A percentile compares a stretch with the other conserved stretches of the same genome.
Evolutionary conservation across 2,329 filamentous ascomycete species (phyloP).

Genomic region (Xylaria sp.): DNA sequence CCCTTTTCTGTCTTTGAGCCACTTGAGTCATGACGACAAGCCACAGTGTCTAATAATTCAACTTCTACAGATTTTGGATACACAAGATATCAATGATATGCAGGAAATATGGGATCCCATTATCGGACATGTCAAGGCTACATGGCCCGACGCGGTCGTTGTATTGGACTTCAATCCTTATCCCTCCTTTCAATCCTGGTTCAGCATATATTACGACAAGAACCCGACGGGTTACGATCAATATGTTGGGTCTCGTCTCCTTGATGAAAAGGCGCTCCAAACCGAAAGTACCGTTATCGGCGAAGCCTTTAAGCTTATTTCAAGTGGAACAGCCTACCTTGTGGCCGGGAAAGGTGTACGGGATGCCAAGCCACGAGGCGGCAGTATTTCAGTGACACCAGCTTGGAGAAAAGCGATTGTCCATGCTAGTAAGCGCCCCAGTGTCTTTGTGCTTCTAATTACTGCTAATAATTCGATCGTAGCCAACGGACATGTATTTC

Average conservation of each 20-base stretch:
- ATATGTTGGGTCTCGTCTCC: slow-evolving; percentile 56
- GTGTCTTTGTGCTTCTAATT: background rate
- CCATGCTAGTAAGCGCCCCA: slow-evolving; percentile 52
- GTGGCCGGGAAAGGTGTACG: slow-evolving; percentile 58
- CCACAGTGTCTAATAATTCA: background rate
- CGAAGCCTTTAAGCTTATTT: slow-evolving; percentile 52
- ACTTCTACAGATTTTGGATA: slow-evolving; percentile 49
- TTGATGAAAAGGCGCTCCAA: slow-evolving; percentile 53
- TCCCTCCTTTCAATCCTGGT: slow-evolving; percentile 53
- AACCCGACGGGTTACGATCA: slow-evolving; percentile 49
- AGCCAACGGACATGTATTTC: slow-evolving; percentile 47
- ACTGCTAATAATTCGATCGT: slow-evolving; percentile 20
- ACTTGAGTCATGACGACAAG: background rate
- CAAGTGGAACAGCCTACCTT: slow-evolving; percentile 51
- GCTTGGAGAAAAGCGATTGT: slow-evolving; percentile 61
- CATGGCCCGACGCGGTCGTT: slow-evolving; percentile 50
- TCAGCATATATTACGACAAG: slow-evolving; percentile 50
- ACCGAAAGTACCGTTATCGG: slow-evolving; percentile 49
- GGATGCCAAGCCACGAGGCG: slow-evolving; percentile 56
- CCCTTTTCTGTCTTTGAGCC: background rate
- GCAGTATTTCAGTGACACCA: slow-evolving; percentile 59
- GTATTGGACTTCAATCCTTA: slow-evolving; percentile 41
- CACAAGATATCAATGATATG: slow-evolving; percentile 44
- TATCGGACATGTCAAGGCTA: slow-evolving; percentile 51
- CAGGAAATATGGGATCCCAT: slow-evolving; percentile 49